Percentiles rank a stretch among this genome's conserved stretches.
These are phyloP conservation scores for Pythium dissimile DNA, from an alignment of 352 stramenopile species.

Conservation along the genomic window DNA sequence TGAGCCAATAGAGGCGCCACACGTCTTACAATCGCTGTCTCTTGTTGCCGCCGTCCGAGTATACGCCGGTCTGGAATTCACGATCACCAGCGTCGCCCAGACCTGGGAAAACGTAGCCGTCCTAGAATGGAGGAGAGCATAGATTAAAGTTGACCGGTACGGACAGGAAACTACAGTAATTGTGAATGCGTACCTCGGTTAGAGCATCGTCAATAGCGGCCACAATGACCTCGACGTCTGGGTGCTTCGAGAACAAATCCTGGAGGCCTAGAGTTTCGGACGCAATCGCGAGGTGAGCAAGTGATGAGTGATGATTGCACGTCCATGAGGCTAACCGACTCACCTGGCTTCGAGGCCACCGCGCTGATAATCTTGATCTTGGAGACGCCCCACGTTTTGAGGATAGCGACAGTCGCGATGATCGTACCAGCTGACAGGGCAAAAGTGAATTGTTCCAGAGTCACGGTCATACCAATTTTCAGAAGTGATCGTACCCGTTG, in stretches of 20 bases:
- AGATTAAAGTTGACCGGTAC: not conserved
- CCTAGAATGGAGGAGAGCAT: constrained; percentile 24
- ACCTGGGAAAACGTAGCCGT: constrained; percentile 79
- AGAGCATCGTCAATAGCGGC: constrained; percentile 73
- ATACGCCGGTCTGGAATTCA: constrained; percentile 72
- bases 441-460: not conserved
- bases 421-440: constrained; percentile 80
- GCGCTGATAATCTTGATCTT: constrained; percentile 94
- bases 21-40: constrained; percentile 51
- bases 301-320: not conserved
- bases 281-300: not conserved
- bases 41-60: constrained; percentile 47
- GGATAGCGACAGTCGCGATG: constrained; percentile 92
- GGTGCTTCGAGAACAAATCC: constrained; percentile 74
- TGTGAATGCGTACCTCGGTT: constrained; percentile 42
- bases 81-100: constrained; percentile 82
- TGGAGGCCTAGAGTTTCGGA: constrained; percentile 45
- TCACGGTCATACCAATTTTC: not conserved
- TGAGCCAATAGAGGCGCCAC: not conserved
- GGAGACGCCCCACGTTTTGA: constrained; percentile 94
- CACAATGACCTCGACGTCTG: constrained; percentile 75
- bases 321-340: not conserved
- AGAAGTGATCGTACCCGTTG: constrained; percentile 59
- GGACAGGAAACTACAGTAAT: not conserved
- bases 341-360: constrained; percentile 91